These are phyloP conservation scores for Leccinum uliginosum DNA, from an alignment of 768 basidiomycete genomes.

Conservation along the genomic window DNA sequence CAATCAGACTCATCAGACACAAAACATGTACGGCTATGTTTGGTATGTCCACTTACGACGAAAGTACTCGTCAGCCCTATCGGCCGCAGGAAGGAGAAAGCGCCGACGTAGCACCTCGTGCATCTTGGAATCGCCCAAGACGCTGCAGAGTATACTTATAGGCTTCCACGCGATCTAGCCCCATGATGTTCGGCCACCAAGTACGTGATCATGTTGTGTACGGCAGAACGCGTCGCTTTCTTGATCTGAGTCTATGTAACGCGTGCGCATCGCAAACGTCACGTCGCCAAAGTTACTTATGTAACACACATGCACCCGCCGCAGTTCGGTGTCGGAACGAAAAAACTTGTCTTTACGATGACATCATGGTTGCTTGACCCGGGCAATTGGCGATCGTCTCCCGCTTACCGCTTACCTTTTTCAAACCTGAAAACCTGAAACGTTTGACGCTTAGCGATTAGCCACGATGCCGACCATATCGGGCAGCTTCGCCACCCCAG, in stretches of 20 bases:
- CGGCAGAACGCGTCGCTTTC: slow-evolving; percentile 52
- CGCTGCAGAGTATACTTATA: slow-evolving; percentile 63
- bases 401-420: too few relatives aligned
- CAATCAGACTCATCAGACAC: too few relatives aligned
- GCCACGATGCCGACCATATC: too few relatives aligned
- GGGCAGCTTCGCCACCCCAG: too few relatives aligned
- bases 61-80: background rate
- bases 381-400: too few relatives aligned
- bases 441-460: too few relatives aligned
- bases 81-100: background rate
- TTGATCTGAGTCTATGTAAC: slow-evolving; percentile 46
- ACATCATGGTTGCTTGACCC: too few relatives aligned
- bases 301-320: background rate
- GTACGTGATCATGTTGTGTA: slow-evolving; percentile 54
- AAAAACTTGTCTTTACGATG: too few relatives aligned
- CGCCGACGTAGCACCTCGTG: slow-evolving; percentile 49
- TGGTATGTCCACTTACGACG: slow-evolving; percentile 55
- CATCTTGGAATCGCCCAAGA: slow-evolving; percentile 53
- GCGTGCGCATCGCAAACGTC: background rate
- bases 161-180: slow-evolving; percentile 43
- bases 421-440: too few relatives aligned
- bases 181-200: slow-evolving; percentile 40
- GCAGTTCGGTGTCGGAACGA: too few relatives aligned
- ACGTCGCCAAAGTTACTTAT: background rate
- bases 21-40: slow-evolving; percentile 49